phyloP scores from a whole-genome alignment of 2,329 filamentous ascomycete species.

The Paecilomyces fulvus region DNA sequence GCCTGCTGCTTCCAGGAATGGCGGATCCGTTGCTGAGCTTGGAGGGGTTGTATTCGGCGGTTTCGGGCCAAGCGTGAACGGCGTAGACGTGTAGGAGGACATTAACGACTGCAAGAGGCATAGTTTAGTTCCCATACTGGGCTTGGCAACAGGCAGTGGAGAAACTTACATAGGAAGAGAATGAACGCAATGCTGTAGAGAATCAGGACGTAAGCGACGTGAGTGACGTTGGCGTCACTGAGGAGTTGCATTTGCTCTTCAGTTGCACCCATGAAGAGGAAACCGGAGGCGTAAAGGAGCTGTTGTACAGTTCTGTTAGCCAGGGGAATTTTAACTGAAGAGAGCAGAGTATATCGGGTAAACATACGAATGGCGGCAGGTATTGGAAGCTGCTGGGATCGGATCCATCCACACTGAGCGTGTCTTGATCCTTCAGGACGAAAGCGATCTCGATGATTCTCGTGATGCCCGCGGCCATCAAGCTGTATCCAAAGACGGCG shows the following conservation, averaged over 20 bases:
- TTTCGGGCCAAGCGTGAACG: conserved; percentile 45
- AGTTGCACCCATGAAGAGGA: conserved; percentile 95
- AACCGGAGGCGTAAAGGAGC: conserved; percentile 85
- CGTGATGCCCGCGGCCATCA: conserved; percentile 80
- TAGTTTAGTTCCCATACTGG: conserved; percentile 5
- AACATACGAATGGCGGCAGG: conserved; percentile 60
- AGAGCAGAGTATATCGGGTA: conserved; percentile 7
- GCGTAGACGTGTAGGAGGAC: conserved; percentile 82
- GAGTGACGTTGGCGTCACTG: conserved; percentile 64
- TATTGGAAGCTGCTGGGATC: conserved; percentile 68
- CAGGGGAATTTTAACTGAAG: conserved; percentile 1
- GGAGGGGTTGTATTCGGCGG: conserved; percentile 9
- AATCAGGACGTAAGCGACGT: conserved; percentile 87
- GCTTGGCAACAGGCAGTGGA: conserved; percentile 3
- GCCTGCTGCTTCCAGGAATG: background rate
- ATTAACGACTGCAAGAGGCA: conserved; percentile 53
- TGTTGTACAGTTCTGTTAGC: conserved; percentile 33
- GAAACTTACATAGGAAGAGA: conserved; percentile 66
- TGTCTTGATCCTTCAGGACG: conserved; percentile 63
- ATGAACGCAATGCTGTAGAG: conserved; percentile 85
- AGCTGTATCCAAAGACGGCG: conserved; percentile 80
- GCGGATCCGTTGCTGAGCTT: background rate
- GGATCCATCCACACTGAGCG: conserved; percentile 57
- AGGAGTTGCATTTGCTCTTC: conserved; percentile 90
- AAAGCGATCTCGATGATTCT: conserved; percentile 90